phyloP scores from a whole-genome alignment of 2,329 filamentous ascomycete species.

The Beauveria bassiana region DNA sequence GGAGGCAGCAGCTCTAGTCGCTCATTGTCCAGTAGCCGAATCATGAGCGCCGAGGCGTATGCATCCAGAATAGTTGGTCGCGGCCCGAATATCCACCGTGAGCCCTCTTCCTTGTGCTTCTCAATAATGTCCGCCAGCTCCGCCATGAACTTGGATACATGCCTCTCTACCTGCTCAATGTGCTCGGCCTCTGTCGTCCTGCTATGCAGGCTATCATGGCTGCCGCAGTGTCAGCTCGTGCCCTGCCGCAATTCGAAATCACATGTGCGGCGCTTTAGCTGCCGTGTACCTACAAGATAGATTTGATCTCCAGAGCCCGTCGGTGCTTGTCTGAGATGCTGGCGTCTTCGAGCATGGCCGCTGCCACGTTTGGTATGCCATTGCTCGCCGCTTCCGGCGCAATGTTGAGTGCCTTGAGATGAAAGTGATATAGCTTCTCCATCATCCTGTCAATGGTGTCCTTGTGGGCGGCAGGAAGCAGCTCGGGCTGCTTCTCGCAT shows the following conservation, averaged over 20 bases:
- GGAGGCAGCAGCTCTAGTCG: slow-evolving; percentile 19
- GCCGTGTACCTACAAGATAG: slow-evolving; percentile 21
- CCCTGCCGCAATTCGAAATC: too few relatives aligned
- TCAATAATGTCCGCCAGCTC: slow-evolving; percentile 15
- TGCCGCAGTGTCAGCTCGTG: slow-evolving; percentile 10
- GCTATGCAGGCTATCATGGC: slow-evolving; percentile 21
- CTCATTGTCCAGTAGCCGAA: slow-evolving; percentile 19
- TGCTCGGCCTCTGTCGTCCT: slow-evolving; percentile 19
- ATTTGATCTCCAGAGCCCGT: slow-evolving; percentile 24
- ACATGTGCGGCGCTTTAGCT: too few relatives aligned
- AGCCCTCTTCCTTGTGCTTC: slow-evolving; percentile 9
- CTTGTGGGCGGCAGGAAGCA: slow-evolving; percentile 19
- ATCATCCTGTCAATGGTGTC: slow-evolving; percentile 19
- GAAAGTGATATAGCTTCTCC: slow-evolving; percentile 20
- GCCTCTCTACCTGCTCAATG: slow-evolving; percentile 18
- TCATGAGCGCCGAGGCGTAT: slow-evolving; percentile 17
- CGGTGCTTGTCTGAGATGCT: slow-evolving; percentile 20
- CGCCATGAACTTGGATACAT: slow-evolving; percentile 18
- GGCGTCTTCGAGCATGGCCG: slow-evolving; percentile 21
- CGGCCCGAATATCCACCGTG: slow-evolving; percentile 21
- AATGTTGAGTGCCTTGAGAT: slow-evolving; percentile 19
- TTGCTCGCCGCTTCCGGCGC: slow-evolving; percentile 18
- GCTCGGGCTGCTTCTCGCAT: slow-evolving; percentile 21
- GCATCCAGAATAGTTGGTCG: slow-evolving; percentile 24
- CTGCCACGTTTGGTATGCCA: slow-evolving; percentile 22